Evolutionary conservation across 2,329 filamentous ascomycete species (phyloP).

Genomic region (Calycina marina): DNA sequence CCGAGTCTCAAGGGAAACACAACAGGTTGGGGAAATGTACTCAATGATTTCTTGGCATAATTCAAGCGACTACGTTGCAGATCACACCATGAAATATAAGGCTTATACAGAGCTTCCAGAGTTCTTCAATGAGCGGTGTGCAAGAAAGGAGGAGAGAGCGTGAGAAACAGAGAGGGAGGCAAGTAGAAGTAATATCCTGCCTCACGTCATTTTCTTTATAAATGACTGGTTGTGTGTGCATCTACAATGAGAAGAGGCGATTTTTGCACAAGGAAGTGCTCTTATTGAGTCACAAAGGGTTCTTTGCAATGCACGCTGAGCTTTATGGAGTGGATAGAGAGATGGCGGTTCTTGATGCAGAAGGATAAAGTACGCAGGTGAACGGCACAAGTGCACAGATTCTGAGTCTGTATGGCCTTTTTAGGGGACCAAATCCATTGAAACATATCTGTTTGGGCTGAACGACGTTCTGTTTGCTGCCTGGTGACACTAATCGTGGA

Average conservation of each 20-base stretch:
- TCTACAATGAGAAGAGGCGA: conserved; percentile 2
- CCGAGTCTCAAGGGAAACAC: background rate
- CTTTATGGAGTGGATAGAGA: background rate
- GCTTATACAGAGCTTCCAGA: conserved; percentile 2
- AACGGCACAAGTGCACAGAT: conserved; percentile 5
- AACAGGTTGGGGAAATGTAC: background rate
- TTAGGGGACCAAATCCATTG: background rate
- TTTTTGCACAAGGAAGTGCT: conserved; percentile 1
- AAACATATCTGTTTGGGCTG: background rate
- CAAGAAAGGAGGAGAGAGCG: conserved; percentile 5
- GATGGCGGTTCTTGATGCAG: conserved; percentile 4
- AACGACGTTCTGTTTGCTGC: background rate
- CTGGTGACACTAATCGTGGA: background rate
- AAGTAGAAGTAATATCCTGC: conserved; percentile 9
- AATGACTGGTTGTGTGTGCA: conserved; percentile 13
- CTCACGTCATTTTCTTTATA: conserved; percentile 6
- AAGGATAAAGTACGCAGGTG: conserved; percentile 5
- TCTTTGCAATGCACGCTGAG: conserved; percentile 9
- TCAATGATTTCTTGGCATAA: conserved; percentile 1
- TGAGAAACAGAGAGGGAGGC: conserved; percentile 9
- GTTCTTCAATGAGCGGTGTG: conserved; percentile 12
- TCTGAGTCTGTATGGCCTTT: conserved; percentile 5
- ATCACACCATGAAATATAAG: background rate
- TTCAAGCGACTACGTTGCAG: too few relatives aligned
- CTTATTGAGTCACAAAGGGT: conserved; percentile 10